phyloP scores from a whole-genome alignment of 2,329 filamentous ascomycete genomes.

The Phialophora chinensis region DNA sequence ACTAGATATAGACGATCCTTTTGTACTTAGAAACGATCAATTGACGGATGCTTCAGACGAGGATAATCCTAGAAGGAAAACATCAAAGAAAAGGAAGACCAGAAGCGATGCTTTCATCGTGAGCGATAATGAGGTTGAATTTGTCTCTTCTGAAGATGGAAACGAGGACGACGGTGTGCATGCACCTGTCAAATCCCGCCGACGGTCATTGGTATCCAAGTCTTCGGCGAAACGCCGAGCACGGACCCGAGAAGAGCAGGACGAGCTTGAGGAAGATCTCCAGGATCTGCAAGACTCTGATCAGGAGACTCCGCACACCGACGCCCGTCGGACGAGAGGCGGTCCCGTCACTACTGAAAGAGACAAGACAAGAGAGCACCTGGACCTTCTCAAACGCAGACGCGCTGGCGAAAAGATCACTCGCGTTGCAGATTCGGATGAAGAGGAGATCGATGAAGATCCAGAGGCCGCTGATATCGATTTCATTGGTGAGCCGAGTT shows the following conservation, averaged over 20 bases:
- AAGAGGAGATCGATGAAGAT: conserved; percentile 38
- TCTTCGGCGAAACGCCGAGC: conserved; percentile 15
- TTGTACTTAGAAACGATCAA: conserved; percentile 40
- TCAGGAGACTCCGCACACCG: conserved; percentile 44
- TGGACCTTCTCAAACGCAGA: conserved; percentile 52
- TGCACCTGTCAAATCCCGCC: background rate
- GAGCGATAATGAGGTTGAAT: conserved; percentile 39
- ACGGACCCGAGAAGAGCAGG: conserved; percentile 42
- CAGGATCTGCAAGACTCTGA: conserved; percentile 53
- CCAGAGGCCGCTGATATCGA: conserved; percentile 38
- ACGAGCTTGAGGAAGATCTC: conserved; percentile 54
- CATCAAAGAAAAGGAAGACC: conserved; percentile 40
- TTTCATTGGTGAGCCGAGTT: conserved; percentile 29
- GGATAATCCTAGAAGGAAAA: conserved; percentile 38
- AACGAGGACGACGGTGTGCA: conserved; percentile 14
- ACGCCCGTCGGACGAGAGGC: conserved; percentile 49
- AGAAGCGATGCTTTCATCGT: conserved; percentile 40
- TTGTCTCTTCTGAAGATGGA: conserved; percentile 32
- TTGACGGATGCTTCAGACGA: conserved; percentile 24
- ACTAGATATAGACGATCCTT: conserved; percentile 37
- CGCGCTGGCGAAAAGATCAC: conserved; percentile 50
- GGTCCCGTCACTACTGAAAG: conserved; percentile 48
- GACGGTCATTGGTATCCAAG: conserved; percentile 9
- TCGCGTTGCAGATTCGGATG: conserved; percentile 40
- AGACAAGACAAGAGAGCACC: conserved; percentile 48